Evolutionary conservation across 2,329 filamentous ascomycete species (phyloP), one percentile per base, ranked within the genome.

Genomic region (Pseudopyricularia javanii): DNA sequence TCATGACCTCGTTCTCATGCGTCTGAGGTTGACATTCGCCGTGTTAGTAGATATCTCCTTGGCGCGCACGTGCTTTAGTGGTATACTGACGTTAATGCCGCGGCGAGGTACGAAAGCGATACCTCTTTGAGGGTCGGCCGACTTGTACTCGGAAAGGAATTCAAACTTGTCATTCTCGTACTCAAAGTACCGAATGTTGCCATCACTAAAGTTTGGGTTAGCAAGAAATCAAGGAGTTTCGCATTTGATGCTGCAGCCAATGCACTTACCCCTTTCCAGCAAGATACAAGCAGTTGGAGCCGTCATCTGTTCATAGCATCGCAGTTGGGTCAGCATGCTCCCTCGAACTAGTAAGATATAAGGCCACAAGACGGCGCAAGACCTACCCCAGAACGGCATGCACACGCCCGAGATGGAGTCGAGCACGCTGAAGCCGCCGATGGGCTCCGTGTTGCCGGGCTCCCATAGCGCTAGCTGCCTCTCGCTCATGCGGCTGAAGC

Each of bases 141-240:
- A 97, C 72, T 96, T 95, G 78, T 97, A 93, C 68, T 97, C 91
- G 57, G 90, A 94, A 53, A 98, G 74, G 70, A 88, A 95, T 70
- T 98, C 91, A 66, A 98, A 96, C 70, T 96, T 96, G 76, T 97
- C 91, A 71, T 97, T 95, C 66, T 94, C 88, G 64, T 94, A 95
- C 71, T 98, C 93, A 68, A 88, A 98, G 77, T 98, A 98, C 58
- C 93, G 91, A 65, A 98, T 98, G 71, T 98, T 98, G 64, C 93
- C 93, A 66, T 98, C 93, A 69, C 88, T 93, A 57, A 15, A 30
- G 11, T 8, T 17, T 28, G 26, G 51, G 60, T 43, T 40, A 57
- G 59, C 61, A 34, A 60, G 15, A 12, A 4, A 49, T 17, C 9
- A 12, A 11, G 14, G 15, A n/a, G 12, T 49, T 8, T n/a, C 35